Evolutionary conservation across 306 rosid species (phyloP).

Genomic region (Alnus rubra): DNA sequence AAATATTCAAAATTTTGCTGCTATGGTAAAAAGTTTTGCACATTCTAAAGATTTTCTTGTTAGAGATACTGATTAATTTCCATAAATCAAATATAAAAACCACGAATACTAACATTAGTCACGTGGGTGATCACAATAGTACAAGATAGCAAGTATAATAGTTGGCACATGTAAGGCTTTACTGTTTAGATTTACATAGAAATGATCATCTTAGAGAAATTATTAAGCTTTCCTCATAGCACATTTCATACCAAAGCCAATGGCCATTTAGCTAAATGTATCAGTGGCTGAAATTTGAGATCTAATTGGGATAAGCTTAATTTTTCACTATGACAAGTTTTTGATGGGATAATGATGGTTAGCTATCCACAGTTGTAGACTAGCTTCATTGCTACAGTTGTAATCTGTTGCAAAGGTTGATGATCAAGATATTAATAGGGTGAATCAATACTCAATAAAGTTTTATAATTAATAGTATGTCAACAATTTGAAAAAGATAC

Average conservation of each 20-base stretch:
- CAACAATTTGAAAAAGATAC: conserved; percentile 48
- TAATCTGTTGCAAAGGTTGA: conserved; percentile 51
- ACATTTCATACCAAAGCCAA: too few species aligned
- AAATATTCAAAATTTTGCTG: neutral
- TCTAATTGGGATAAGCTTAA: conserved; percentile 37
- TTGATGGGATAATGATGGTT: conserved; percentile 32
- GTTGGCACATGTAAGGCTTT: neutral
- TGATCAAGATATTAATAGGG: neutral
- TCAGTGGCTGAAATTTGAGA: too few species aligned
- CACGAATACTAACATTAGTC: neutral
- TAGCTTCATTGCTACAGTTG: conserved; percentile 53
- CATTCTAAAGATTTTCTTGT: neutral
- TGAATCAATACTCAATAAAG: neutral
- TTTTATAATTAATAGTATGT: neutral
- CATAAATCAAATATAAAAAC: neutral
- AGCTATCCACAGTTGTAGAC: conserved; percentile 26
- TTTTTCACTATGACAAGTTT: conserved; percentile 24
- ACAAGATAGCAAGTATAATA: neutral
- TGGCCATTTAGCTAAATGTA: too few species aligned
- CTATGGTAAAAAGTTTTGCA: neutral
- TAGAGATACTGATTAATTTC: neutral
- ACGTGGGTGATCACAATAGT: neutral
- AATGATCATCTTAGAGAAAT: too few species aligned
- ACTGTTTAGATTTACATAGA: conserved; percentile 31
- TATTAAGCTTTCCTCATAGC: too few species aligned